Evolutionary conservation across 2,329 filamentous ascomycete species (phyloP).

Genomic region (Fusarium sp.): DNA sequence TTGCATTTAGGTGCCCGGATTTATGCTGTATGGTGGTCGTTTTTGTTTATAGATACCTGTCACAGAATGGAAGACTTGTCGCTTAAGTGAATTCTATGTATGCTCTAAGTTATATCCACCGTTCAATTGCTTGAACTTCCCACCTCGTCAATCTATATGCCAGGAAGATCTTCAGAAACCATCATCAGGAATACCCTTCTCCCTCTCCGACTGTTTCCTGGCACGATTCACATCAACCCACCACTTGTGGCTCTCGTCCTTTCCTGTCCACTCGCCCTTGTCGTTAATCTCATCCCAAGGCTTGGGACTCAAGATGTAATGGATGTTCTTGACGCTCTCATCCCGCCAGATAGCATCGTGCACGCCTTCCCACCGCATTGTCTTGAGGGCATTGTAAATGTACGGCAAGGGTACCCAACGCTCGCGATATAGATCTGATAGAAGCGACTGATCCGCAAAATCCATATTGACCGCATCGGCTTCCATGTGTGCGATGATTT

Average conservation of each 20-base stretch:
- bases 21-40: constrained; percentile 1
- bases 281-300: constrained; percentile 68
- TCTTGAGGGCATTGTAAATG: constrained; percentile 73
- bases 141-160: neutral
- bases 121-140: neutral
- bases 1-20: constrained; percentile 1
- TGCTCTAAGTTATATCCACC: neutral
- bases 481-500: constrained; percentile 65
- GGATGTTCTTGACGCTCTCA: constrained; percentile 69
- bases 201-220: constrained; percentile 57
- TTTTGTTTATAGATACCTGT: constrained; percentile 40
- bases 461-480: constrained; percentile 61
- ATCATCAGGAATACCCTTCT: constrained; percentile 52
- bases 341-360: constrained; percentile 70
- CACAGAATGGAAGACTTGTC: constrained; percentile 33
- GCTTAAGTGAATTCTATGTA: neutral
- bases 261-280: constrained; percentile 58
- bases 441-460: constrained; percentile 71
- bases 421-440: constrained; percentile 66
- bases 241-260: constrained; percentile 66
- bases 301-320: constrained; percentile 72
- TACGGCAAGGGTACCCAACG: constrained; percentile 71
- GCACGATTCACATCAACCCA: constrained; percentile 65
- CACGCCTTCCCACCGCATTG: constrained; percentile 64
- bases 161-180: constrained; percentile 30